These are phyloP conservation scores for Prosopis cineraria DNA, from an alignment of 306 rosid genomes.

Conservation along the genomic window DNA sequence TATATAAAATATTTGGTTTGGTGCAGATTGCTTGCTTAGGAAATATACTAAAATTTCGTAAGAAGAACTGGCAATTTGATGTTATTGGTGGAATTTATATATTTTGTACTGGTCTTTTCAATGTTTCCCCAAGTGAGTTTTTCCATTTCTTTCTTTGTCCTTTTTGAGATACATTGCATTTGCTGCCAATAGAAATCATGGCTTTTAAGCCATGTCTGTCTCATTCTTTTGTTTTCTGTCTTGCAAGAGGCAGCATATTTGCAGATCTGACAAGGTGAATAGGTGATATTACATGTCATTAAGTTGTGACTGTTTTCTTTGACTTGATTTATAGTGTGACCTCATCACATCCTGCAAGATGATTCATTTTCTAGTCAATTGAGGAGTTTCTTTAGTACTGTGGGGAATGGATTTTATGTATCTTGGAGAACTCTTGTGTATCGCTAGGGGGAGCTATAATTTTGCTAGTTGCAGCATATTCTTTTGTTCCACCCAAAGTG, in stretches of 20 bases:
- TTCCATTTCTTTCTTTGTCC: conserved; percentile 16
- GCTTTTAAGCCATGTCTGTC: conserved; percentile 15
- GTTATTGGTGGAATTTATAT: conserved; percentile 98
- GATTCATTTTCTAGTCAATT: conserved; percentile 83
- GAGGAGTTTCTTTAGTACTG: conserved; percentile 79
- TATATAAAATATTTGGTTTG: conserved; percentile 29
- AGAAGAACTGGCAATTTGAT: conserved; percentile 99
- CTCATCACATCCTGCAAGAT: conserved; percentile 84
- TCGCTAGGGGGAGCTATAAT: conserved; percentile 76
- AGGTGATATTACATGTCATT: conserved; percentile 10
- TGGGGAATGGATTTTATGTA: conserved; percentile 76
- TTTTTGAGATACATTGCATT: conserved; percentile 8
- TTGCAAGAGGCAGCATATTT: background rate
- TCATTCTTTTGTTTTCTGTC: conserved; percentile 18
- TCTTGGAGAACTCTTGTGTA: conserved; percentile 68
- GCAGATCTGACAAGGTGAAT: conserved; percentile 3
- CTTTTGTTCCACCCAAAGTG: conserved; percentile 85
- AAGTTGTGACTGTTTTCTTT: conserved; percentile 37
- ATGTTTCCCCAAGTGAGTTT: conserved; percentile 94
- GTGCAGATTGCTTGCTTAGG: conserved; percentile 92
- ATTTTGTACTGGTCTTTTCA: conserved; percentile 81
- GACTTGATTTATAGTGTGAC: conserved; percentile 67
- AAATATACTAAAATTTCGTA: conserved; percentile 89
- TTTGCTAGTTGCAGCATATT: conserved; percentile 68
- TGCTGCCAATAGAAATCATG: background rate